Conservation (phyloP, 2,329 filamentous ascomycete genomes). For the Ceratocystis cacaofunesta region DNA sequence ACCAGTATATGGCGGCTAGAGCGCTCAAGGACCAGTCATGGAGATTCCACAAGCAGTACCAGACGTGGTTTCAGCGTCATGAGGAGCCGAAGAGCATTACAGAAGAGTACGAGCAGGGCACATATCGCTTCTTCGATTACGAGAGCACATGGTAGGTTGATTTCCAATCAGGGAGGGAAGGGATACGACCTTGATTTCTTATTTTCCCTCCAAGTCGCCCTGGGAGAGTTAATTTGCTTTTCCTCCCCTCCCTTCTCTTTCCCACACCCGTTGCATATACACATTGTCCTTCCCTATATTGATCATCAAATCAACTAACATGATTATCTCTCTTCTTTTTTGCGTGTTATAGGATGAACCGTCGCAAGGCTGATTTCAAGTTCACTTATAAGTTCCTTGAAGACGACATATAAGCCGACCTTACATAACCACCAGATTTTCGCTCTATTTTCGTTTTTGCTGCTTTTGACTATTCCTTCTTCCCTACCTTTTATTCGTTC, state of each 20-base stretch:
- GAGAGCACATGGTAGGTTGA: constrained; percentile 84
- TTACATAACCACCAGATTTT: not conserved
- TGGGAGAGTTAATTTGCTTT: not conserved
- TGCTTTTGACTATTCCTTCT: not conserved
- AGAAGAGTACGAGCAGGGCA: constrained; percentile 96
- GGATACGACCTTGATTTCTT: not conserved
- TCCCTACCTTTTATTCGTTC: not conserved
- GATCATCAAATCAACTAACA: not conserved
- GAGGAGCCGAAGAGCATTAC: constrained; percentile 98
- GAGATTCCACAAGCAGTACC: constrained; percentile 99
- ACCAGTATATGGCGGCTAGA: constrained; percentile 90
- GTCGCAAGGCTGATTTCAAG: constrained; percentile 92
- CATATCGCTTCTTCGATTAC: constrained; percentile 98
- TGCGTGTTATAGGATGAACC: constrained; percentile 67
- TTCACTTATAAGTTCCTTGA: constrained; percentile 97
- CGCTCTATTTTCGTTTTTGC: not conserved
- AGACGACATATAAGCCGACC: constrained; percentile 53
- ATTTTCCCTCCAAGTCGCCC: not conserved
- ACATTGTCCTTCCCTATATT: constrained; percentile 17
- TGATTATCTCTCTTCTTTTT: not conserved
- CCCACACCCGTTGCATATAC: not conserved
- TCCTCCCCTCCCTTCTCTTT: not conserved
- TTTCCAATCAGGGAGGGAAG: not conserved
- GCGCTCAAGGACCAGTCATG: constrained; percentile 97
- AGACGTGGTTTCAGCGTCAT: constrained; percentile 97